Percentiles rank a stretch among this genome's conserved stretches.
phyloP scores from a whole-genome alignment of 1,284 basidiomycete genomes.

The Mycena citricolor region DNA sequence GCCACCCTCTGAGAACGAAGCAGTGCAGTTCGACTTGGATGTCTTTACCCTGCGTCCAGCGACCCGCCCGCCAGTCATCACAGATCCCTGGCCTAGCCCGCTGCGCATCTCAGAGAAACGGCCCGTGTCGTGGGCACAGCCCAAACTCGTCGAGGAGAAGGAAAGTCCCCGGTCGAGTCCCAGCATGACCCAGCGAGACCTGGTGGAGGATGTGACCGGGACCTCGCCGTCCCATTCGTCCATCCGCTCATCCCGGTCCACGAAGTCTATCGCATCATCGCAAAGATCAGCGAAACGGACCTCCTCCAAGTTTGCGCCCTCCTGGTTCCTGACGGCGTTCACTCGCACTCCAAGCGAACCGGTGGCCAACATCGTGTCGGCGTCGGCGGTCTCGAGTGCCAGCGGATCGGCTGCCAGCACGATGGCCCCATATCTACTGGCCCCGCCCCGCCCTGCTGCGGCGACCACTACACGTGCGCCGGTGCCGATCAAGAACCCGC shows the following conservation, averaged over 20 bases:
- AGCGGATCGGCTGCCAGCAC: constrained; percentile 29
- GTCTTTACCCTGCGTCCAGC: constrained; percentile 45
- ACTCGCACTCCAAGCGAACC: constrained; percentile 60
- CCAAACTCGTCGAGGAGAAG: constrained; percentile 68
- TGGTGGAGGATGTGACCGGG: constrained; percentile 46
- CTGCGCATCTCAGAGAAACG: constrained; percentile 42
- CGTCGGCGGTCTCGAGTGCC: constrained; percentile 36
- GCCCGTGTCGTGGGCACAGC: constrained; percentile 44
- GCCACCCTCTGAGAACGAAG: constrained; percentile 47
- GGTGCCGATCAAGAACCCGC: constrained; percentile 53
- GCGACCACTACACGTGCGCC: constrained; percentile 39
- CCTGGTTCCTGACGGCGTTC: constrained; percentile 78
- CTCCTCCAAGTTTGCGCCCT: constrained; percentile 63
- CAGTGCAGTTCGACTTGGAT: constrained; percentile 70
- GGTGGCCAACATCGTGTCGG: constrained; percentile 54
- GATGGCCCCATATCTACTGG: constrained; percentile 33
- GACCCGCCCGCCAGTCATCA: constrained; percentile 37
- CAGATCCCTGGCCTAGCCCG: constrained; percentile 28
- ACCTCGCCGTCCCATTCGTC: constrained; percentile 75
- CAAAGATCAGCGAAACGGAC: constrained; percentile 29
- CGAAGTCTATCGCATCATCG: constrained; percentile 40
- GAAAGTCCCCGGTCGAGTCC: too few species aligned
- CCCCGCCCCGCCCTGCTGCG: constrained; percentile 31
- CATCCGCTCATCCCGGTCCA: constrained; percentile 53
- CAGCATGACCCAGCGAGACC: constrained; percentile 43